phyloP scores from a whole-genome alignment of 2,329 filamentous ascomycete genomes.

The Aspergillus quadrilineatus region DNA sequence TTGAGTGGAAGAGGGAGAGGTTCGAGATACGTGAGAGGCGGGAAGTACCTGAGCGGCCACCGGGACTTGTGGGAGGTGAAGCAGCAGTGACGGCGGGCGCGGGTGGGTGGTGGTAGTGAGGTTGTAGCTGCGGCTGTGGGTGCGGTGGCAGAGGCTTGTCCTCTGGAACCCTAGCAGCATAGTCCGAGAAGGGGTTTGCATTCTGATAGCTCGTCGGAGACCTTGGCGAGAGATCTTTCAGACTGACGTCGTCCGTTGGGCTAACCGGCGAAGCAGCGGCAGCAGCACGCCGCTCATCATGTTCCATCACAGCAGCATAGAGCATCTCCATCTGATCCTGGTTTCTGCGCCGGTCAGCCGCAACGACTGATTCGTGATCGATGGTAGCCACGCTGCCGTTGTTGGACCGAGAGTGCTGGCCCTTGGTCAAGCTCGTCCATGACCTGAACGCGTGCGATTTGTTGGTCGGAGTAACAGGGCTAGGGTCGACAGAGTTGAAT shows the following conservation, averaged over 20 bases:
- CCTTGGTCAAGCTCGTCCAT: slow-evolving; percentile 38
- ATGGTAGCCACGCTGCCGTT: slow-evolving; percentile 68
- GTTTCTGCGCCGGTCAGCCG: slow-evolving; percentile 70
- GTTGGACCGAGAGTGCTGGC: slow-evolving; percentile 42
- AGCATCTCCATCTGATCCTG: slow-evolving; percentile 84
- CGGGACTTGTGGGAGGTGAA: slow-evolving; percentile 28
- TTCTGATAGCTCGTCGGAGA: slow-evolving; percentile 24
- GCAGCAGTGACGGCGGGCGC: neutral
- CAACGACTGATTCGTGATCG: slow-evolving; percentile 70
- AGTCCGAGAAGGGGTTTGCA: slow-evolving; percentile 21
- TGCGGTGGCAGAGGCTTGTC: slow-evolving; percentile 32
- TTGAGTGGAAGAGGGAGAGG: slow-evolving; percentile 44
- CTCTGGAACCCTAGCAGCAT: slow-evolving; percentile 12
- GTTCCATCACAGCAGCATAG: slow-evolving; percentile 88
- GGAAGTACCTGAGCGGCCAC: slow-evolving; percentile 30
- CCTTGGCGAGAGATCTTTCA: slow-evolving; percentile 13
- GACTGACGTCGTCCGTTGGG: slow-evolving; percentile 17
- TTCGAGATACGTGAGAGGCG: slow-evolving; percentile 41
- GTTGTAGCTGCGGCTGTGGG: slow-evolving; percentile 12
- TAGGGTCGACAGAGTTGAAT: slow-evolving; percentile 31
- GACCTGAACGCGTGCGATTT: slow-evolving; percentile 40
- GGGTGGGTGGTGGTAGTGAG: neutral
- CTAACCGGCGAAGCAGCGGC: slow-evolving; percentile 18
- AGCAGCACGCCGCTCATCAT: slow-evolving; percentile 60
- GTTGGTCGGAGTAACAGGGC: slow-evolving; percentile 35